These are phyloP conservation scores for Stagonosporopsis tanaceti DNA, from an alignment of 2,329 filamentous ascomycete genomes.

Conservation along the genomic window DNA sequence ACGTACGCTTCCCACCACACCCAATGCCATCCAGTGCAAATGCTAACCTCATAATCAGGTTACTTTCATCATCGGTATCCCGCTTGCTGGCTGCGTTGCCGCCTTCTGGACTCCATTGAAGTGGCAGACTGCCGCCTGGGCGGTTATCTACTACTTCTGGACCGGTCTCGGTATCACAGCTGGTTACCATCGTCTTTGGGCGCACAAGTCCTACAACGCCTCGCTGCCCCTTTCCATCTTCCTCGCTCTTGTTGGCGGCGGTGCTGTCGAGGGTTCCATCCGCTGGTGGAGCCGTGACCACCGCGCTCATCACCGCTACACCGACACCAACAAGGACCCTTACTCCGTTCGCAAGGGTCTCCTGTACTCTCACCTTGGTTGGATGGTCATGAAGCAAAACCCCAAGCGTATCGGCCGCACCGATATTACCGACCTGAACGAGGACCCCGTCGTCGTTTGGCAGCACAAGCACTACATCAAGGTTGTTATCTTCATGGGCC, in stretches of 20 bases:
- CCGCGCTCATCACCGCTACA: conserved; percentile 62
- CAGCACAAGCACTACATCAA: conserved; percentile 61
- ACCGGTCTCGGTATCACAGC: conserved; percentile 71
- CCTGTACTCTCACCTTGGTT: conserved; percentile 60
- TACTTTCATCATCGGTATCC: conserved; percentile 79
- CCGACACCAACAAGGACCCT: conserved; percentile 62
- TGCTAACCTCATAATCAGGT: conserved; percentile 65
- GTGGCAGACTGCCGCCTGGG: conserved; percentile 75
- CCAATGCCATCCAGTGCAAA: not conserved
- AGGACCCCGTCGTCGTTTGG: conserved; percentile 60
- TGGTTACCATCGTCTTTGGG: conserved; percentile 79
- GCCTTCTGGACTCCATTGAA: conserved; percentile 82
- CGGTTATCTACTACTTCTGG: conserved; percentile 84
- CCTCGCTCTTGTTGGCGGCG: conserved; percentile 58
- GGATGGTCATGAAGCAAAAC: conserved; percentile 65
- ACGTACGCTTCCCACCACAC: conserved; percentile 60
- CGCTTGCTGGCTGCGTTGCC: conserved; percentile 75
- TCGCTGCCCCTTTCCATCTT: conserved; percentile 56
- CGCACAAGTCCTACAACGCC: conserved; percentile 59
- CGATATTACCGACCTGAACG: conserved; percentile 61
- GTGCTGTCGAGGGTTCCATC: conserved; percentile 60
- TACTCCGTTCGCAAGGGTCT: conserved; percentile 62
- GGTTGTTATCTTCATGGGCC: conserved; percentile 57
- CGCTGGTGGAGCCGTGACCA: conserved; percentile 61
- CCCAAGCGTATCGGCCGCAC: conserved; percentile 61